Evolutionary conservation across 345 rosid genomes (phyloP).

Genomic region (Gossypium stocksii): DNA sequence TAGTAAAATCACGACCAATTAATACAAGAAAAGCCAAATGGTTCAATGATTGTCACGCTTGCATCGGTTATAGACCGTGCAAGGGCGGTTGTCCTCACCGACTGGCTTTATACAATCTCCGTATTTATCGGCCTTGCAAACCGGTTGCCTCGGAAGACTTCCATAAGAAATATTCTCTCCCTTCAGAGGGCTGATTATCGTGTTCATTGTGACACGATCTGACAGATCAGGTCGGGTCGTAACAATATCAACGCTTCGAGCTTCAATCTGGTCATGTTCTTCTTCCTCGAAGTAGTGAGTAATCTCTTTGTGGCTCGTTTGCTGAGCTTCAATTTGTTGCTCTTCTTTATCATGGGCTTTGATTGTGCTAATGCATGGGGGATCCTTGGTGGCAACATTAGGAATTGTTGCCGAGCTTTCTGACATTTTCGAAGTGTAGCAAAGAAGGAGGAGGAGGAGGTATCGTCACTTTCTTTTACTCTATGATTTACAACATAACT

Average conservation of each 20-base stretch:
- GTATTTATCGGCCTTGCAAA: background rate
- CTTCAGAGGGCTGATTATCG: background rate
- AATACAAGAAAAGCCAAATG: too few relatives aligned
- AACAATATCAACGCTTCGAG: background rate
- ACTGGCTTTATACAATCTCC: background rate
- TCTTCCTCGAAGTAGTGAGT: too few relatives aligned
- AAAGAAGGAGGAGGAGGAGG: too few relatives aligned
- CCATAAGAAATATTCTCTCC: background rate
- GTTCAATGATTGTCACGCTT: background rate
- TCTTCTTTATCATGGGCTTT: background rate
- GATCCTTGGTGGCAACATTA: background rate
- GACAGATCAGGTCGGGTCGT: too few relatives aligned
- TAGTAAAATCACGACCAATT: background rate
- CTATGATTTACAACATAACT: too few relatives aligned
- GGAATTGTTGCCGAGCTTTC: background rate
- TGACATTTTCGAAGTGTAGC: background rate
- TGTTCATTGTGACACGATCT: too few relatives aligned
- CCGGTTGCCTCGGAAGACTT: background rate
- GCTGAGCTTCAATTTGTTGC: too few relatives aligned
- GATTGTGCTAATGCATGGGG: background rate
- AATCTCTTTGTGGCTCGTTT: too few relatives aligned
- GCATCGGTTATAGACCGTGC: conserved; percentile 2
- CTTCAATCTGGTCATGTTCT: background rate
- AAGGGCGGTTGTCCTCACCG: background rate
- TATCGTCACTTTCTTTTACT: too few relatives aligned